Conservation (phyloP, 2,329 filamentous ascomycete genomes). For the Rutstroemia sp. region DNA sequence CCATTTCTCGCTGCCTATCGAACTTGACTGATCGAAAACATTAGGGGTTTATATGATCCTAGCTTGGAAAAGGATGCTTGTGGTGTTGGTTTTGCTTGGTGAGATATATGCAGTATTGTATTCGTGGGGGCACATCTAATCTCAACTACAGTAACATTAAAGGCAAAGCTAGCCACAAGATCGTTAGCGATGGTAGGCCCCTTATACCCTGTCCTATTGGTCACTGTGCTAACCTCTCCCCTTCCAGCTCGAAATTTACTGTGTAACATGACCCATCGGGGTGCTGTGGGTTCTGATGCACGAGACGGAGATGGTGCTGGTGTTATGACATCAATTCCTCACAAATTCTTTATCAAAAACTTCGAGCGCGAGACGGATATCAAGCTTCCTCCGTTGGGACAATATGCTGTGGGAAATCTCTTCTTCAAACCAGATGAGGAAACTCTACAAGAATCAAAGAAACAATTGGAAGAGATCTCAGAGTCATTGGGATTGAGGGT, state of each 20-base stretch:
- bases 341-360: conserved; percentile 98
- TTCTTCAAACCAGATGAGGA: conserved; percentile 98
- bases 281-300: conserved; percentile 94
- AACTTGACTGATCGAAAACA: background rate
- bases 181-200: conserved; percentile 83
- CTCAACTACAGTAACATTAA: conserved; percentile 72
- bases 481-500: conserved; percentile 81
- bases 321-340: conserved; percentile 98
- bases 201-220: conserved; percentile 3
- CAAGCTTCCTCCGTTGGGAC: conserved; percentile 77
- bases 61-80: conserved; percentile 97
- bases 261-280: conserved; percentile 99
- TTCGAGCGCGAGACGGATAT: conserved; percentile 87
- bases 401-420: conserved; percentile 95
- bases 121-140: conserved; percentile 16
- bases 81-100: conserved; percentile 98
- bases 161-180: conserved; percentile 94
- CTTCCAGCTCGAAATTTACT: conserved; percentile 75
- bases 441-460: conserved; percentile 81
- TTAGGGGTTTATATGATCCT: conserved; percentile 84
- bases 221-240: conserved; percentile 28
- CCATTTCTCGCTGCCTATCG: background rate
- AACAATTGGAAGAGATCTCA: conserved; percentile 90
- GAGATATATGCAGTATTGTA: conserved; percentile 33
- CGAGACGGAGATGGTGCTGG: conserved; percentile 97